phyloP scores from a whole-genome alignment of 1,139 yeast genomes.

The Candida pseudoviswanathii region DNA sequence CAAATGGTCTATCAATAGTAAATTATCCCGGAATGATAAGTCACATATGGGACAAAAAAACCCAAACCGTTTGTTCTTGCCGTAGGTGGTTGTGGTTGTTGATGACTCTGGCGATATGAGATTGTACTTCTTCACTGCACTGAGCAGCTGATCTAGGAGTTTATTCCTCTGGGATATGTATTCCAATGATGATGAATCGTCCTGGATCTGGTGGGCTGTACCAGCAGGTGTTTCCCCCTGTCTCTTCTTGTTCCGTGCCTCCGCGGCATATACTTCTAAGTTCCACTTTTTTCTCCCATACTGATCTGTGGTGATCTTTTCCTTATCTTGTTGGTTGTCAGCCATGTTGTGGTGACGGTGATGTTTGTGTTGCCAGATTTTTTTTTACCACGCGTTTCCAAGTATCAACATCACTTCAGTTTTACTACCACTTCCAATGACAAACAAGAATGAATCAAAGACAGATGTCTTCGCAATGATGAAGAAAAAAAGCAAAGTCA shows the following conservation, averaged over 20 bases:
- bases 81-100: slow-evolving; percentile 13
- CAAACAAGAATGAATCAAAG: neutral
- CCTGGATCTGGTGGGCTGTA: slow-evolving; percentile 8
- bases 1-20: slow-evolving; percentile 81
- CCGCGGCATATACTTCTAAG: slow-evolving; percentile 58
- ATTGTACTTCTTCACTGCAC: slow-evolving; percentile 38
- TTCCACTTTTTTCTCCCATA: slow-evolving; percentile 76
- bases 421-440: neutral
- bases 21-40: slow-evolving; percentile 76
- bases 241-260: slow-evolving; percentile 36
- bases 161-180: slow-evolving; percentile 34
- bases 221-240: slow-evolving; percentile 5
- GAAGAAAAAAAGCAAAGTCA: neutral
- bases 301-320: slow-evolving; percentile 34
- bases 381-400: neutral
- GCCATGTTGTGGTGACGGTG: neutral
- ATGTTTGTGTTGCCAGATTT: neutral
- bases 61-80: slow-evolving; percentile 66
- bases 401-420: neutral
- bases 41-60: slow-evolving; percentile 82
- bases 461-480: slow-evolving; percentile 11
- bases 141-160: slow-evolving; percentile 33
- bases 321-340: slow-evolving; percentile 9
- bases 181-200: slow-evolving; percentile 24
- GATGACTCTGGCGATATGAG: slow-evolving; percentile 30